phyloP scores from a whole-genome alignment of 441 rosid genomes.

The Flueggea neowawraea region DNA sequence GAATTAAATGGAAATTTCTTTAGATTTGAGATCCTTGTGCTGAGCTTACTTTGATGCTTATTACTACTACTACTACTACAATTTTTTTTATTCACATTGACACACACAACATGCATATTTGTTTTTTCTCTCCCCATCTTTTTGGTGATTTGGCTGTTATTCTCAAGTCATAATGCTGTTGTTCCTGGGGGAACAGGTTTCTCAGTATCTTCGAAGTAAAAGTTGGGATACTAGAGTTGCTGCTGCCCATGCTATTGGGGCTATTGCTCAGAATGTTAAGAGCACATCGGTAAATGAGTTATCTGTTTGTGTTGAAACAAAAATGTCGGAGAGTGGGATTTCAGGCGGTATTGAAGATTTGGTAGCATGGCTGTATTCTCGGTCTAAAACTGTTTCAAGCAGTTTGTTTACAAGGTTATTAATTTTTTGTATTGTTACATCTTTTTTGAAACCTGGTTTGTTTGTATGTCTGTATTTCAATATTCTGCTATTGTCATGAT shows the following conservation, averaged over 20 bases:
- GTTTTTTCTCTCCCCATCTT: too few species aligned
- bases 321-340: conserved; percentile 70
- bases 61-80: too few species aligned
- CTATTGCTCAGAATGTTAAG: conserved; percentile 92
- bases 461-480: neutral
- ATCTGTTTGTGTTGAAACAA: conserved; percentile 53
- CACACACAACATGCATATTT: too few species aligned
- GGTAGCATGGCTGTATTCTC: conserved; percentile 60
- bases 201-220: conserved; percentile 82
- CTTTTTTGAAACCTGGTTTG: conserved; percentile 2
- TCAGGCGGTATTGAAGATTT: conserved; percentile 58
- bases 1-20: too few species aligned
- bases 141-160: neutral
- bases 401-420: conserved; percentile 86
- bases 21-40: too few species aligned
- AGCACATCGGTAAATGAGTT: conserved; percentile 72
- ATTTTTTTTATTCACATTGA: too few species aligned
- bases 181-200: conserved; percentile 49
- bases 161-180: neutral
- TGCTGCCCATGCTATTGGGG: conserved; percentile 99
- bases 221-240: conserved; percentile 99
- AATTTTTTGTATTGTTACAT: conserved; percentile 10
- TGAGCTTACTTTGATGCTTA: too few species aligned
- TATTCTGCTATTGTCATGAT: too few species aligned
- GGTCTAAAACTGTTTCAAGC: conserved; percentile 58